Evolutionary conservation across 2,329 filamentous ascomycete species (phyloP), one percentile per base, ranked within the genome.

Genomic region (Sporothrix mexicana): DNA sequence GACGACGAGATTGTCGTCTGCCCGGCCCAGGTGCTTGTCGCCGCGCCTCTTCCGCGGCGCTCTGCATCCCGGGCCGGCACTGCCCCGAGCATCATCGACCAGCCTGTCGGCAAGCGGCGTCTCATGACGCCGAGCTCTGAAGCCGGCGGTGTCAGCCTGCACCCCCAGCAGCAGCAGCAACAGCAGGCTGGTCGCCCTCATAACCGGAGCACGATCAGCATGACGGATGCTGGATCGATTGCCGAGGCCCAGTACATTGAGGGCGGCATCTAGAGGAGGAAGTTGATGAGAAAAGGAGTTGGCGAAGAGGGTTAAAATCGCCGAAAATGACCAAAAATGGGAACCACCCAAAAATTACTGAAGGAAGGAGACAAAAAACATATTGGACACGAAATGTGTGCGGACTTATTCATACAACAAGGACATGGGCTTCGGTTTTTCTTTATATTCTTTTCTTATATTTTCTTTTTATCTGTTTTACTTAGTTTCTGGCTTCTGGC

Each of bases 1-100:
- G 94, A 98, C 71, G 94, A 98, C 77, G 95, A 98, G 85, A 93
- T 97, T 76, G 95, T 98, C 64, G 94, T 99, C 61, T 97, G 92
- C 79, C 95, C 95, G 10, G 96, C 97, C 7, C 95, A 98, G 81
- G 96, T 99, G 49, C 88, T 98, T 74, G 89, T 98, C 59, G 92
- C 92, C 77, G 80, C 83, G 78, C 80, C 86, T 67, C 80, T 84
- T 76, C 78, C 77, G 47, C 74, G 73, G 57, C 75, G 74, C 8
- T 23, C 70, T 0, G 41, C 74, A 70, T 72, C 74, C 74, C 61
- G 77, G 74, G 74, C 77, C 74, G 72, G 78, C 77, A 53, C 78
- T 80, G 67, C 49, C n/a, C 13, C 20, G 25, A 66, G 69, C 64
- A 51, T 20, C 23, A 47, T 67, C 13, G 72, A 61, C 45, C 45